Conservation (phyloP, 768 basidiomycete species). For the Calocera viscosa region DNA sequence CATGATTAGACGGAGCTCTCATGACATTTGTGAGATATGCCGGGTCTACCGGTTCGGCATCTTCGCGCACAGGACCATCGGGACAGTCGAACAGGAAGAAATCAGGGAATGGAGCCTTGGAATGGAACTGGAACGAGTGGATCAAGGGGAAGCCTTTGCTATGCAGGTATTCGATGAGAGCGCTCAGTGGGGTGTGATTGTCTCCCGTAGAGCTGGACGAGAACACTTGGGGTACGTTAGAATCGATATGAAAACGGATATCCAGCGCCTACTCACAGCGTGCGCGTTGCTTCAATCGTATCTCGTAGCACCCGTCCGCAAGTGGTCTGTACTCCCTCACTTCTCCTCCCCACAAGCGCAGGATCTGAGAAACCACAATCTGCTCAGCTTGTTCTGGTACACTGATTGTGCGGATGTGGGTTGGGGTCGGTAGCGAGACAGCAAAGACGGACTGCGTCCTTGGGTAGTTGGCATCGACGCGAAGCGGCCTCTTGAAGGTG, state of each 20-base stretch:
- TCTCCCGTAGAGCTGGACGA: neutral
- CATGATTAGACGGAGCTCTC: neutral
- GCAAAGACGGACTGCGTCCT: neutral
- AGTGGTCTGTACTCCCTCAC: neutral
- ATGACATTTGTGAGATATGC: neutral
- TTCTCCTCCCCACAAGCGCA: neutral
- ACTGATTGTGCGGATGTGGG: neutral
- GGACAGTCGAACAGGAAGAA: slow-evolving; percentile 3
- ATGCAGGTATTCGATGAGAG: neutral
- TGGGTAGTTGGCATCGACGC: neutral
- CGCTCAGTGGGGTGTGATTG: neutral
- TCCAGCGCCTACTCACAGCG: neutral
- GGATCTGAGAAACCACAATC: neutral
- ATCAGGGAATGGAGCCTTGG: neutral
- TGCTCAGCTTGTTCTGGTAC: neutral
- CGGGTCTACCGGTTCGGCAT: neutral
- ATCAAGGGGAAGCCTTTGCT: neutral
- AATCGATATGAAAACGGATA: neutral
- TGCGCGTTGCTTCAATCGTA: neutral
- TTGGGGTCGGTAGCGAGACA: neutral
- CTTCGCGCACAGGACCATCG: neutral
- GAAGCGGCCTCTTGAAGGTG: neutral
- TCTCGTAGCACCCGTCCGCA: neutral
- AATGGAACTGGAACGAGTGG: neutral
- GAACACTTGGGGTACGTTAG: neutral